A percentile compares a stretch with the other conserved stretches of the same genome.
Conservation (phyloP, 225 moss, liverwort and hornwort genomes). For the Pseudisothecium myosuroides region DNA sequence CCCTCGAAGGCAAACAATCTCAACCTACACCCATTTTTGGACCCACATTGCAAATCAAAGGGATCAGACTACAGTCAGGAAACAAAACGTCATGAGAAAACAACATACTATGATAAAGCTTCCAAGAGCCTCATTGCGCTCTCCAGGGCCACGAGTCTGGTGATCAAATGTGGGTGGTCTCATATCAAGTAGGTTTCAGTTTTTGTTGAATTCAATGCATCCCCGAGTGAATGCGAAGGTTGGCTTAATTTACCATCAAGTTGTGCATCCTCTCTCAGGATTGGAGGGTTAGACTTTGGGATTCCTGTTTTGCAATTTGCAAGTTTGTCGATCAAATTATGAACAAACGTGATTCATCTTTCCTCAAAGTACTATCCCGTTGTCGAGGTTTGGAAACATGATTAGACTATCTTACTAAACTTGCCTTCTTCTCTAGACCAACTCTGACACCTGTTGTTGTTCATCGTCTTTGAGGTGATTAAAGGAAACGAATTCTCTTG, state of each 20-base stretch:
- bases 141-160: background rate
- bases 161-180: background rate
- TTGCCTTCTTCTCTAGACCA: too few relatives aligned
- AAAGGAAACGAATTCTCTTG: background rate
- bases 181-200: background rate
- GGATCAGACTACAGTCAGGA: background rate
- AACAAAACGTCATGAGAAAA: background rate
- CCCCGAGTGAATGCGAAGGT: background rate
- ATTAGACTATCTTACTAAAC: background rate
- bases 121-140: background rate
- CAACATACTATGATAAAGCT: background rate
- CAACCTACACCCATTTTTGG: background rate
- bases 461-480: background rate
- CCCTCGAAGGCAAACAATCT: background rate
- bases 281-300: background rate
- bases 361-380: background rate
- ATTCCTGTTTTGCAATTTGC: background rate
- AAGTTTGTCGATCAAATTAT: background rate
- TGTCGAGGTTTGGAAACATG: background rate
- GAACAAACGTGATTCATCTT: background rate
- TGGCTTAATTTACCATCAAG: background rate
- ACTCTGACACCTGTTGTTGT: background rate
- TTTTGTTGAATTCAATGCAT: background rate
- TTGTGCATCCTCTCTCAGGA: background rate
- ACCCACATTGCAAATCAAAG: background rate